Percentiles rank a stretch among this genome's conserved stretches.
Conservation (phyloP, 2,329 filamentous ascomycete genomes). For the Monosporascus sp. region DNA sequence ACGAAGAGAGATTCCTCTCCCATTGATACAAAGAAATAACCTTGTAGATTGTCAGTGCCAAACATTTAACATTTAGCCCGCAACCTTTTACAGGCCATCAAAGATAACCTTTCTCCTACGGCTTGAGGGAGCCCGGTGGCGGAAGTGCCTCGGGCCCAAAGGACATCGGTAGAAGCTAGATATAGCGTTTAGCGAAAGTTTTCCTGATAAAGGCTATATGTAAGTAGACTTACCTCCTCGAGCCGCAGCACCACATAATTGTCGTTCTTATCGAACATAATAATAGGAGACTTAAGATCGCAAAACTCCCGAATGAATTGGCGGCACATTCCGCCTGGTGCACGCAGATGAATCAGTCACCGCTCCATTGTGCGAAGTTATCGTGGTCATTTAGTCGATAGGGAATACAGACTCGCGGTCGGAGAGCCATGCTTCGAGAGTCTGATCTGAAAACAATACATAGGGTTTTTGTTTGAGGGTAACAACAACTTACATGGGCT, state of each 20-base stretch:
- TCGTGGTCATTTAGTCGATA: no score
- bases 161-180: constrained; percentile 60
- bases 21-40: neutral
- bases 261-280: constrained; percentile 87
- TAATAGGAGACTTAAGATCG: constrained; percentile 63
- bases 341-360: neutral
- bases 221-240: constrained; percentile 49
- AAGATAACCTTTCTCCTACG: neutral
- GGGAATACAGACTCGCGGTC: no score
- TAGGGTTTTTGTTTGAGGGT: neutral
- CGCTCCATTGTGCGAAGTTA: no score
- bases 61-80: no score
- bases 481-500: constrained; percentile 59
- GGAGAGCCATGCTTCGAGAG: no score
- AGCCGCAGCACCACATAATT: constrained; percentile 67
- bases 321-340: constrained; percentile 72
- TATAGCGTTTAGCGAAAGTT: neutral
- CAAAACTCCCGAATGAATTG: constrained; percentile 86
- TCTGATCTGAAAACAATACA: no score
- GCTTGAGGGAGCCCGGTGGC: constrained; percentile 22
- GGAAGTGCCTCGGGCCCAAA: constrained; percentile 61
- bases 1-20: no score
- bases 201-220: neutral
- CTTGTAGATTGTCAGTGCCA: no score
- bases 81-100: no score